Percentiles rank a stretch among this genome's conserved stretches.
phyloP scores from a whole-genome alignment of 257 asterid species.

The Paraleonurus japonicus region DNA sequence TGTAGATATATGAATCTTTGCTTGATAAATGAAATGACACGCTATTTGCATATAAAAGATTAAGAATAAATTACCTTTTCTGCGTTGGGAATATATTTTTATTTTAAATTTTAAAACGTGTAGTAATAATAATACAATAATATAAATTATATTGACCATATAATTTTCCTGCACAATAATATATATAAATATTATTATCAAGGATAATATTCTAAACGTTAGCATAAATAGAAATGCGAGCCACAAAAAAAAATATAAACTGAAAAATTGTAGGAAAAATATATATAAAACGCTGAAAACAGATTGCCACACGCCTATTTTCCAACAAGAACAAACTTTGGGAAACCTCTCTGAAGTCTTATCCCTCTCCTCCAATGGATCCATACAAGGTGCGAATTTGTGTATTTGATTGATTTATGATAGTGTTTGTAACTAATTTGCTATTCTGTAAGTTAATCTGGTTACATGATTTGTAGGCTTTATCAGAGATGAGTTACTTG shows the following conservation, averaged over 20 bases:
- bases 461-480: neutral
- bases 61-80: neutral
- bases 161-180: neutral
- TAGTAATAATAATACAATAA: neutral
- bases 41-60: too few relatives aligned
- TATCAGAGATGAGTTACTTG: neutral
- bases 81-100: neutral
- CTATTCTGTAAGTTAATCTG: neutral
- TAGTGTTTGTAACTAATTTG: neutral
- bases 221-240: constrained; percentile 41
- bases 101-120: neutral
- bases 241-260: constrained; percentile 23
- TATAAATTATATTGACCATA: neutral
- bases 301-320: constrained; percentile 32
- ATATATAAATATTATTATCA: neutral
- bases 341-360: neutral
- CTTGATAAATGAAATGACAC: neutral
- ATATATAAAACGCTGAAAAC: neutral
- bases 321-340: neutral
- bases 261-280: too few relatives aligned
- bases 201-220: constrained; percentile 17
- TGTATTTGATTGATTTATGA: neutral
- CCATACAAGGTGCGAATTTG: constrained; percentile 56
- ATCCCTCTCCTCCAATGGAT: constrained; percentile 46
- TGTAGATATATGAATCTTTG: neutral